Conservation (phyloP, 1,284 basidiomycete species). For the Thelephora terrestris region DNA sequence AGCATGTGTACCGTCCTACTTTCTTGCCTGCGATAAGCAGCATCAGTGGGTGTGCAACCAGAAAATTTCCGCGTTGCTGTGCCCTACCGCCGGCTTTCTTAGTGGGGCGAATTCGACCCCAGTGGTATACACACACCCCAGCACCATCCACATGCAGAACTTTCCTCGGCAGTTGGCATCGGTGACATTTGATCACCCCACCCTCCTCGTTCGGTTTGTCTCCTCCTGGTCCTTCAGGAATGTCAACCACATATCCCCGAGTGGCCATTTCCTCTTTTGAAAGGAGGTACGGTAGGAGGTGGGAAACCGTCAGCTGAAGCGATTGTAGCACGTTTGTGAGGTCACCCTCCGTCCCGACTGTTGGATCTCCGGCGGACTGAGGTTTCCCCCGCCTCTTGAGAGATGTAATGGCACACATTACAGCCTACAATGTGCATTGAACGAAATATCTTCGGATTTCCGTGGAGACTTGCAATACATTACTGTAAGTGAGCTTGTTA, state of each 20-base stretch:
- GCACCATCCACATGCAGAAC: slow-evolving; percentile 51
- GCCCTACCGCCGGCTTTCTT: slow-evolving; percentile 48
- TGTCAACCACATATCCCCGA: slow-evolving; percentile 65
- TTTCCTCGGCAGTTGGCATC: slow-evolving; percentile 61
- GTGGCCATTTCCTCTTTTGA: slow-evolving; percentile 44
- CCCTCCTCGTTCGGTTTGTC: slow-evolving; percentile 59
- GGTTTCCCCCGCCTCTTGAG: slow-evolving; percentile 66
- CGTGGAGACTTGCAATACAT: slow-evolving; percentile 34
- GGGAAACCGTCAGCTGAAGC: slow-evolving; percentile 42
- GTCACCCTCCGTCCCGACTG: slow-evolving; percentile 74
- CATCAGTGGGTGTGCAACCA: slow-evolving; percentile 2
- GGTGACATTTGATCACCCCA: slow-evolving; percentile 59
- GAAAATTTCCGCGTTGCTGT: slow-evolving; percentile 10
- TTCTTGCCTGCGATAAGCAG: slow-evolving; percentile 44
- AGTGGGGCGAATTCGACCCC: slow-evolving; percentile 63
- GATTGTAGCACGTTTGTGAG: slow-evolving; percentile 47
- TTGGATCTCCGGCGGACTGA: slow-evolving; percentile 50
- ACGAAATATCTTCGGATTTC: background rate
- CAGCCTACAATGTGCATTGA: slow-evolving; percentile 36
- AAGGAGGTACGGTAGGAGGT: slow-evolving; percentile 52
- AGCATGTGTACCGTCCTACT: slow-evolving; percentile 56
- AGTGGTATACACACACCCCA: slow-evolving; percentile 72
- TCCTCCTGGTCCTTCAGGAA: slow-evolving; percentile 56
- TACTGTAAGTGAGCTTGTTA: slow-evolving; percentile 69
- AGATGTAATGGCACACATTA: slow-evolving; percentile 62